These are phyloP conservation scores for Apiospora hydei DNA, from an alignment of 2,329 filamentous ascomycete genomes.

Conservation along the genomic window DNA sequence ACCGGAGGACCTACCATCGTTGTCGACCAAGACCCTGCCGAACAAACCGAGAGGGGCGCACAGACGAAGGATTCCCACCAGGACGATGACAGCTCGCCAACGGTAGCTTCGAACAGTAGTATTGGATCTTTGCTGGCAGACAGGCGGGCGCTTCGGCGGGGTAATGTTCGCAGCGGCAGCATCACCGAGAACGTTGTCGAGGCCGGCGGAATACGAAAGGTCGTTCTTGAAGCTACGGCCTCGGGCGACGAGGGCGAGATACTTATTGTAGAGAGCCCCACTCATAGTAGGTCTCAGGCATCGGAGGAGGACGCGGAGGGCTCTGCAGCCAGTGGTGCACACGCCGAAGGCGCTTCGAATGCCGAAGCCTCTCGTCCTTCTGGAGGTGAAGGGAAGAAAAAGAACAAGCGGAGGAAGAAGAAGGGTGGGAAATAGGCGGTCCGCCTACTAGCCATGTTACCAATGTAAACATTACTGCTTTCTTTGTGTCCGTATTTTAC, in stretches of 20 bases:
- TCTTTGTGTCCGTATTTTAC: conserved; percentile 1
- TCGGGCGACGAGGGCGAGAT: conserved; percentile 45
- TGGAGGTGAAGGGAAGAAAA: conserved; percentile 42
- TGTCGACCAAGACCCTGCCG: background rate
- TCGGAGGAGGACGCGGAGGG: background rate
- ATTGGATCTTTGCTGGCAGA: conserved; percentile 30
- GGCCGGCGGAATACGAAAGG: conserved; percentile 74
- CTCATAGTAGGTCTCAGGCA: background rate
- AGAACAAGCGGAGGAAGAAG: conserved; percentile 49
- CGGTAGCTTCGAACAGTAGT: conserved; percentile 29
- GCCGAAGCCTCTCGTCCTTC: conserved; percentile 25
- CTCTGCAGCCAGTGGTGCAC: background rate
- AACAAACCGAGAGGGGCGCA: background rate
- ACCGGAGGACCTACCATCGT: conserved; percentile 30
- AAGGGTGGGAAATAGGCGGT: conserved; percentile 41
- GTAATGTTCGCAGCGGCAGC: conserved; percentile 71
- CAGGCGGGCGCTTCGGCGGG: conserved; percentile 34
- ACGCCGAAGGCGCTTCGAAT: conserved; percentile 12
- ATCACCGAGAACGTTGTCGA: conserved; percentile 81
- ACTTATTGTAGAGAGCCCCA: background rate
- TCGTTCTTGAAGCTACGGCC: conserved; percentile 73
- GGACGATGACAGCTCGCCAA: conserved; percentile 10
- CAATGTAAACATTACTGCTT: background rate
- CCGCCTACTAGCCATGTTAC: background rate
- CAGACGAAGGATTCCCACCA: background rate